These are phyloP conservation scores for Dendrocalamus sinicus DNA, from an alignment of 176 grass and related monocot genomes.

Conservation along the genomic window DNA sequence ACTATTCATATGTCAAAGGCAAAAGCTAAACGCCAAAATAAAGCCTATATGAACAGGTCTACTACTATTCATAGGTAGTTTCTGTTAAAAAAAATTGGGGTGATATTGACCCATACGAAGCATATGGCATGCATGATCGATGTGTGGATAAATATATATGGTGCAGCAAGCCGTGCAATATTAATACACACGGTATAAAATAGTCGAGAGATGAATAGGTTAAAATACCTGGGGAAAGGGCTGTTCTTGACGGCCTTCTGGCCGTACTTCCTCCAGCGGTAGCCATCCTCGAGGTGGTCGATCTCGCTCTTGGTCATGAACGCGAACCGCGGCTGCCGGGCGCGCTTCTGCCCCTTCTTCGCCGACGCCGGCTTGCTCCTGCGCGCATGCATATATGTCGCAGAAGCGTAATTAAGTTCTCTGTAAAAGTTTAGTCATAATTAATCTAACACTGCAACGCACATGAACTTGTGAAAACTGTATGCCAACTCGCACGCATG, in stretches of 20 bases:
- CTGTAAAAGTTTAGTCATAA: not conserved
- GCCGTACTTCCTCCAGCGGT: conserved; percentile 86
- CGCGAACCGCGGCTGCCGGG: conserved; percentile 68
- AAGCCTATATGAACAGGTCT: no score
- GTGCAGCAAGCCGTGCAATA: no score
- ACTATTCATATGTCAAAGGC: no score
- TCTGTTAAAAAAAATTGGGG: not conserved
- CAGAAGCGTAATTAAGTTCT: not conserved
- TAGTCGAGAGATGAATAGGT: not conserved
- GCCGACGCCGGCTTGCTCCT: conserved; percentile 42
- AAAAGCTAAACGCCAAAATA: no score
- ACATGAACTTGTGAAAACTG: not conserved
- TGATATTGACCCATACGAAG: not conserved
- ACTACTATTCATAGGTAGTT: not conserved
- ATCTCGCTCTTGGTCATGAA: conserved; percentile 91
- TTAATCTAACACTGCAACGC: no score
- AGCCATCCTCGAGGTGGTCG: conserved; percentile 74
- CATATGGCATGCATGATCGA: not conserved
- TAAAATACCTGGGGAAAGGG: conserved; percentile 63
- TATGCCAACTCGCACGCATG: no score
- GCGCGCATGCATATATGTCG: not conserved
- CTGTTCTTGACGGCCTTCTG: conserved; percentile 94
- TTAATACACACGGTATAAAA: not conserved
- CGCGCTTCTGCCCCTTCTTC: conserved; percentile 70
- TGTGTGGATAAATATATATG: no score